Evolutionary conservation across 1,284 basidiomycete genomes (phyloP).

Genomic region (Sphaerobolus stellatus): DNA sequence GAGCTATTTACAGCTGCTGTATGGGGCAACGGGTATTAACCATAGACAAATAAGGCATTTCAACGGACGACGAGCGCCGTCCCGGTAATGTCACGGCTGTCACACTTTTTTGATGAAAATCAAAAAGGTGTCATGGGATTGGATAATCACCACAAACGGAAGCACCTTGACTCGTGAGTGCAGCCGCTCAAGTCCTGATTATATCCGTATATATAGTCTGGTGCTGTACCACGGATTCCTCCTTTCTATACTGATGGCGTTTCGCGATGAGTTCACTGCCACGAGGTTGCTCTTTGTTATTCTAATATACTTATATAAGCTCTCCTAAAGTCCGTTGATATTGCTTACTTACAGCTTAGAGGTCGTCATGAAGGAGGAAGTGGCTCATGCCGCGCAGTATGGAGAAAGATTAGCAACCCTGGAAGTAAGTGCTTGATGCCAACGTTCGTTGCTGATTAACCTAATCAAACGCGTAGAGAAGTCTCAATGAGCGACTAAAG

Average conservation of each 20-base stretch:
- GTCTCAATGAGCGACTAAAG: background rate
- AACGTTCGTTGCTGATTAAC: background rate
- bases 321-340: background rate
- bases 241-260: background rate
- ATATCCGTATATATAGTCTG: background rate
- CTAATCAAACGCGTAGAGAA: background rate
- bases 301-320: background rate
- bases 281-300: conserved; percentile 1
- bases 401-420: conserved; percentile 5
- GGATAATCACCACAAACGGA: too few species aligned
- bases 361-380: conserved; percentile 8
- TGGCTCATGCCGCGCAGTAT: conserved; percentile 9
- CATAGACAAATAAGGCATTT: too few species aligned
- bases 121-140: too few species aligned
- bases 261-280: background rate
- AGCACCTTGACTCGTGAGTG: too few species aligned
- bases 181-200: too few species aligned
- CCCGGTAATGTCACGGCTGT: too few species aligned
- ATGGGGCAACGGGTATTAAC: too few species aligned
- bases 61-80: too few species aligned
- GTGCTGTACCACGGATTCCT: background rate
- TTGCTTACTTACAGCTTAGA: conserved; percentile 7
- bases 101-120: too few species aligned
- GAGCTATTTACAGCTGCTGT: too few species aligned
- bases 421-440: background rate